These are phyloP conservation scores for Boletus eberwhitei DNA, from an alignment of 768 basidiomycete genomes.

Conservation along the genomic window DNA sequence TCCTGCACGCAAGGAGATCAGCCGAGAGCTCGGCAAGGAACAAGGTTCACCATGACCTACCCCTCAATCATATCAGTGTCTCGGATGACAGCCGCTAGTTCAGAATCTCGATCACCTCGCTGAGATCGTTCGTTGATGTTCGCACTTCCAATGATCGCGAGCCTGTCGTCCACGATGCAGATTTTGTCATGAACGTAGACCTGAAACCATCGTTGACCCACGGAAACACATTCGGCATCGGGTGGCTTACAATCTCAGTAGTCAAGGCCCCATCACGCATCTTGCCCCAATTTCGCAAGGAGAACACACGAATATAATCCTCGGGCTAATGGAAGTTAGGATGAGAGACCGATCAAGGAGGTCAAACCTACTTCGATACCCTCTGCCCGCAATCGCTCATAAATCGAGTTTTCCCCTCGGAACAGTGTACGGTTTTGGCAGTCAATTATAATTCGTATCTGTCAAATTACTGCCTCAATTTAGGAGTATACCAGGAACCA, in stretches of 20 bases:
- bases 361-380: slow-evolving; percentile 69
- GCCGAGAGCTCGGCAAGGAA: background rate
- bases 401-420: slow-evolving; percentile 90
- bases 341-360: background rate
- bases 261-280: slow-evolving; percentile 78
- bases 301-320: slow-evolving; percentile 89
- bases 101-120: slow-evolving; percentile 95
- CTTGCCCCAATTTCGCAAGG: slow-evolving; percentile 91
- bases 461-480: slow-evolving; percentile 1
- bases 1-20: slow-evolving; percentile 41
- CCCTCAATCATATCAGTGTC: slow-evolving; percentile 97
- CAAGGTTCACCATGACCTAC: slow-evolving; percentile 39
- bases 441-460: slow-evolving; percentile 94
- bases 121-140: slow-evolving; percentile 98
- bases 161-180: slow-evolving; percentile 90
- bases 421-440: slow-evolving; percentile 90
- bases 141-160: slow-evolving; percentile 92
- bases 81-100: slow-evolving; percentile 86
- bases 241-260: slow-evolving; percentile 72
- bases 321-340: slow-evolving; percentile 60
- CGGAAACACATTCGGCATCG: background rate
- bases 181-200: slow-evolving; percentile 78
- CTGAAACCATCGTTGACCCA: slow-evolving; percentile 33
- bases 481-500: background rate
- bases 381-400: slow-evolving; percentile 76